phyloP scores from a whole-genome alignment of 345 rosid species.

The Lumnitzera littorea region DNA sequence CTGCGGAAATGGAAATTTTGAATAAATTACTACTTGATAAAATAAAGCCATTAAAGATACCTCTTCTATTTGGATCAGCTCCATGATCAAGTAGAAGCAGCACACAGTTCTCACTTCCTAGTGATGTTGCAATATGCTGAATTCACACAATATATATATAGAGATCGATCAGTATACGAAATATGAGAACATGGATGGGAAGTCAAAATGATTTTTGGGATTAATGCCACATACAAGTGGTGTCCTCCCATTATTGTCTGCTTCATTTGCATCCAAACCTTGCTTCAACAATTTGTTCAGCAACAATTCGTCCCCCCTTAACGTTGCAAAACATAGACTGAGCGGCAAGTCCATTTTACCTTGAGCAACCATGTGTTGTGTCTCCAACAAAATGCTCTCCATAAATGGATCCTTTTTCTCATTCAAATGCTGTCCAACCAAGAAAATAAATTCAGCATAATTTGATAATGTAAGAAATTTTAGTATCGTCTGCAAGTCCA shows the following conservation, averaged over 20 bases:
- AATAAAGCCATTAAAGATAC: slow-evolving; percentile 20
- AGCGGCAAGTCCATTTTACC: slow-evolving; percentile 87
- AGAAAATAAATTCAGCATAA: slow-evolving; percentile 2
- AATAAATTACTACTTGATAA: slow-evolving; percentile 24
- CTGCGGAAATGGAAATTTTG: too few relatives aligned
- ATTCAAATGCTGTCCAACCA: slow-evolving; percentile 50
- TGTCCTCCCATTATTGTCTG: slow-evolving; percentile 64
- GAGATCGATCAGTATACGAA: neutral
- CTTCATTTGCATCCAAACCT: slow-evolving; percentile 83
- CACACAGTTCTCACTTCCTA: slow-evolving; percentile 68
- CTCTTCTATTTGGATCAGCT: slow-evolving; percentile 67
- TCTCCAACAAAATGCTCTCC: slow-evolving; percentile 63
- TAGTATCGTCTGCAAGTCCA: neutral
- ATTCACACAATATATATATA: neutral
- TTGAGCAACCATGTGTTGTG: slow-evolving; percentile 69
- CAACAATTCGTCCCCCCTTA: slow-evolving; percentile 74
- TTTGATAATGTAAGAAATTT: neutral
- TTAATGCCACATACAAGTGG: slow-evolving; percentile 48
- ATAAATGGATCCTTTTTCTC: slow-evolving; percentile 60
- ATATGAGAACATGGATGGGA: neutral
- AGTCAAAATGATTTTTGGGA: neutral
- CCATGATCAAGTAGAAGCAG: slow-evolving; percentile 57
- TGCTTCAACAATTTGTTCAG: slow-evolving; percentile 65
- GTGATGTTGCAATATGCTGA: slow-evolving; percentile 83
- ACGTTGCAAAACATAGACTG: slow-evolving; percentile 63